These are phyloP conservation scores for Neurospora tetraspora DNA, from an alignment of 495 filamentous ascomycete genomes.

Conservation along the genomic window DNA sequence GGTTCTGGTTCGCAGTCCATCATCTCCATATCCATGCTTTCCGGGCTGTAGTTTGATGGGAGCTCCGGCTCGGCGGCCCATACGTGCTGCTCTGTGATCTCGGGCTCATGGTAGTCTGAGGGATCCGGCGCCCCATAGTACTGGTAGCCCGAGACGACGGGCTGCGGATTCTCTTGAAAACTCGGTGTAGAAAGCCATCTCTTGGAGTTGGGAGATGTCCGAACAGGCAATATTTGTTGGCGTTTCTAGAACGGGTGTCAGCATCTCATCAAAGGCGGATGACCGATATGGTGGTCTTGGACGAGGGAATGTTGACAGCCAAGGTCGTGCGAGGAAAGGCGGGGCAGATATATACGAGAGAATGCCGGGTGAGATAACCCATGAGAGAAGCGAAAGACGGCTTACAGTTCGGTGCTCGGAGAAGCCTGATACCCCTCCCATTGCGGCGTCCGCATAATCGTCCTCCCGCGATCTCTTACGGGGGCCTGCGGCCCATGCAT, in stretches of 20 bases:
- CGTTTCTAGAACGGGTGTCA: constrained; percentile 31
- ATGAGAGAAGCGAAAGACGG: constrained; percentile 1
- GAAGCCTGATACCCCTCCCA: constrained; percentile 27
- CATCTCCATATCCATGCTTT: constrained; percentile 9
- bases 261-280: not conserved
- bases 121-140: constrained; percentile 26
- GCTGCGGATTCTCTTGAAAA: constrained; percentile 17
- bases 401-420: constrained; percentile 40
- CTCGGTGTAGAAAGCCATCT: constrained; percentile 25
- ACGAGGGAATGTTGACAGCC: not conserved
- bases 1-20: constrained; percentile 39
- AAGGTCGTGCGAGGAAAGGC: not conserved
- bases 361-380: not conserved
- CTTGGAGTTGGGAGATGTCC: constrained; percentile 30
- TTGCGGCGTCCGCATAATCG: constrained; percentile 16
- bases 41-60: not conserved
- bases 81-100: constrained; percentile 2
- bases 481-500: constrained; percentile 13
- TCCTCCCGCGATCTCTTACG: constrained; percentile 27
- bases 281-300: not conserved
- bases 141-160: constrained; percentile 7
- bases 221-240: constrained; percentile 33
- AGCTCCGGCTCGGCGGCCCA: constrained; percentile 22
- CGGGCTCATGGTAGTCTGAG: constrained; percentile 24
- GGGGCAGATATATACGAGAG: not conserved